Conservation (phyloP, 164 flowering plant species). For the Houttuynia cordata region DNA sequence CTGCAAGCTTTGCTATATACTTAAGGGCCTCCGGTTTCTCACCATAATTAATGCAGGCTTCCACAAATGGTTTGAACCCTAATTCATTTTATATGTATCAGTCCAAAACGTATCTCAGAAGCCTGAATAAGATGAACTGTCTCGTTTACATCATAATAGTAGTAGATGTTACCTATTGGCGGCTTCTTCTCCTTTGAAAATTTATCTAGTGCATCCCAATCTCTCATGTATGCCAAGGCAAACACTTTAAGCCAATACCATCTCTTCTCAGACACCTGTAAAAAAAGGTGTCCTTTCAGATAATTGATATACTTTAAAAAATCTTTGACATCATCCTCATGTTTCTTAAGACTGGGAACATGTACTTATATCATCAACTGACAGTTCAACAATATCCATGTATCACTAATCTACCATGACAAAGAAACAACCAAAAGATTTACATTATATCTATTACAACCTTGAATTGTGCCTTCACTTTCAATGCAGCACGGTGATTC, state of each 20-base stretch:
- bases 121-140: too few relatives aligned
- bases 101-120: background rate
- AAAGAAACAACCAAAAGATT: background rate
- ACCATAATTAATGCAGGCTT: constrained; percentile 88
- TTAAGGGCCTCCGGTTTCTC: constrained; percentile 87
- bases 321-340: background rate
- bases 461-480: constrained; percentile 88
- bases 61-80: constrained; percentile 95
- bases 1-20: constrained; percentile 82
- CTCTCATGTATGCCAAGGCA: constrained; percentile 87
- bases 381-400: background rate
- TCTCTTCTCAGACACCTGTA: constrained; percentile 86
- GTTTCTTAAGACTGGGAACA: background rate
- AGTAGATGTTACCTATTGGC: constrained; percentile 50
- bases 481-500: constrained; percentile 80
- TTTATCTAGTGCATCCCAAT: constrained; percentile 93
- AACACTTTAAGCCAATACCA: constrained; percentile 99
- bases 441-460: constrained; percentile 16
- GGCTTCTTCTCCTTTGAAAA: constrained; percentile 95
- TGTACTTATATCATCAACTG: background rate
- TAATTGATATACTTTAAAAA: background rate
- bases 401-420: background rate
- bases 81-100: constrained; percentile 3
- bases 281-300: background rate
- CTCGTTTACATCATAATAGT: too few relatives aligned